phyloP scores from a whole-genome alignment of 768 basidiomycete genomes.

The Tulasnella sp. region DNA sequence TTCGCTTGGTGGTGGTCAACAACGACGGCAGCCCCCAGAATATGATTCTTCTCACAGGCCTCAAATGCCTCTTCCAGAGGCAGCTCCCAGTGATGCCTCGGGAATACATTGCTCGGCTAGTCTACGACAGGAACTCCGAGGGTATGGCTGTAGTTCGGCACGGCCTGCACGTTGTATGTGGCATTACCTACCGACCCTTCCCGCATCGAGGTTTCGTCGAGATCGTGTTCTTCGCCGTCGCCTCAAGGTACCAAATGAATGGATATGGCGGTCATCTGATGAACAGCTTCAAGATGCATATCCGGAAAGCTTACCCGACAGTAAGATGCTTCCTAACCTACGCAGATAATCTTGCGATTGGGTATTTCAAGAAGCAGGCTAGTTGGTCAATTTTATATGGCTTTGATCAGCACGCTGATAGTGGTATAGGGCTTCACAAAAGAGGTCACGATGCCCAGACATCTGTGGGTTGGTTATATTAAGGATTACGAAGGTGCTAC shows the following conservation, averaged over 20 bases:
- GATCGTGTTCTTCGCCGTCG: slow-evolving; percentile 97
- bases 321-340: slow-evolving; percentile 97
- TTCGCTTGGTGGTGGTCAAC: slow-evolving; percentile 71
- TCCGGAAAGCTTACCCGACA: slow-evolving; percentile 66
- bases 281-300: slow-evolving; percentile 95
- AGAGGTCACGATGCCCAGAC: slow-evolving; percentile 84
- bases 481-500: slow-evolving; percentile 99
- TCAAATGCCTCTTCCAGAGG: slow-evolving; percentile 94
- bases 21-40: slow-evolving; percentile 71
- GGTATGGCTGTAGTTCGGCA: slow-evolving; percentile 89
- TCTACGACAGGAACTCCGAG: slow-evolving; percentile 88
- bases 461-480: slow-evolving; percentile 97
- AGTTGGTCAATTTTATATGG: no score
- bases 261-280: slow-evolving; percentile 97
- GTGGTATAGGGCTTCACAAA: slow-evolving; percentile 70
- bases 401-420: no score
- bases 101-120: slow-evolving; percentile 94
- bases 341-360: slow-evolving; percentile 97
- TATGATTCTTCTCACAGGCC: slow-evolving; percentile 77
- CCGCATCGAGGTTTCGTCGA: slow-evolving; percentile 92
- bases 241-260: slow-evolving; percentile 92
- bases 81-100: slow-evolving; percentile 98
- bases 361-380: slow-evolving; percentile 96
- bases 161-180: slow-evolving; percentile 92
- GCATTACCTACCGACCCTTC: slow-evolving; percentile 95